Base-by-base conservation (phyloP, 1,284 basidiomycete species). In the Ceratobasidium sp. region DNA sequence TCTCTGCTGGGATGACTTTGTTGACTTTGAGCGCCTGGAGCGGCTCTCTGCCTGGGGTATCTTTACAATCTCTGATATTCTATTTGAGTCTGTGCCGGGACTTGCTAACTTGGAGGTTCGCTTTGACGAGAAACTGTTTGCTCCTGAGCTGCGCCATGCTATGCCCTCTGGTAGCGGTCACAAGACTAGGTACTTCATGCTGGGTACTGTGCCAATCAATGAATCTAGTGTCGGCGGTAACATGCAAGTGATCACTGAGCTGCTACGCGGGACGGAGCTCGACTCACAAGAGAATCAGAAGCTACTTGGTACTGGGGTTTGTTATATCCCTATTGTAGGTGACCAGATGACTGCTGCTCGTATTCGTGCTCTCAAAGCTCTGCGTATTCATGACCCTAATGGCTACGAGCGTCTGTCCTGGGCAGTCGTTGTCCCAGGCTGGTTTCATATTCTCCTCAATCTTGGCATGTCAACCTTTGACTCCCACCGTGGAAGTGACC, bases 81-180 rank as follows among this genome's bases (percentile, higher is more conserved):
- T 67, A 6, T 67, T 67, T 26, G 38, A 64, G 38, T 33, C 61
- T 64, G 61, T 64, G 17, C 61, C 61, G 1, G 6, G 61, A 33
- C 38, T 57, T 28, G n/a, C 61, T 5, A 5, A 57, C 26, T n/a
- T 62, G 59, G 59, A 62, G 9, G 38, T 64, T 13, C 4, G 61
- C 56, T 23, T 12, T 59, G 56, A 23, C 3, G 56, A 59, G 10
- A 59, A 33, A 10, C 28, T 59, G 12, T 4, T 9, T 4, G 12
- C 56, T 59, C 56, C 56, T 1, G 44, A 12, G 17, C 44, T 3
- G 2, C 44, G 9, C 10, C 44, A 46, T 15, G 17, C 44, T 46
- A 46, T 46, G 44, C 54, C 54, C 26, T 57, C 13, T 10, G 54
- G 54, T 57, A n/a, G n/a, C 7, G n/a, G n/a, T 10, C 54, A 57